Evolutionary conservation across 805 yeast genomes (phyloP), one percentile per base, ranked within the genome.

Genomic region (Metschnikowia proteae): DNA sequence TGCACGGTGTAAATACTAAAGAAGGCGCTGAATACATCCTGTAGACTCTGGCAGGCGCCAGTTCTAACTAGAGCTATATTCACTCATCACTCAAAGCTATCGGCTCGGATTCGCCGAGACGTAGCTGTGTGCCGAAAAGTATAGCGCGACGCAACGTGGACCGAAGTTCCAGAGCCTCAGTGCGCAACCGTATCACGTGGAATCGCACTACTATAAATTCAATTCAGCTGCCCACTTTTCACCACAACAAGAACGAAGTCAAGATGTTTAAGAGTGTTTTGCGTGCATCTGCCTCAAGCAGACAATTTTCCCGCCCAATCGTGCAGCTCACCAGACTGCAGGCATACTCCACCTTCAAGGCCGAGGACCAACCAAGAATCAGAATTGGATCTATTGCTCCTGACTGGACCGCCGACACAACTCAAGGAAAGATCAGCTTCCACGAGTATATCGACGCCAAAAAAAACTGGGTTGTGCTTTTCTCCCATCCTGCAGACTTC

Each of bases 401-500:
- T 58, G 80, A 84, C 65, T 84, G 84, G 70, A 66, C 73, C 51
- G 77, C 82, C 47, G 82, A 80, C 45, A 76, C 88, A 43, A 81
- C 88, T 30, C 70, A 73, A 55, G 89, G 89, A 46, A 73, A 76
- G 52, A 73, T 84, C 52, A 76, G 78, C 53, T 83, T 84, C 72
- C 84, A 83, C 66, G 78, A 80, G 51, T 84, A 68, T 67, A 73
- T 79, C 49, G 86, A 83, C 32, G 73, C 75, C 60, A 67, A 74
- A 49, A 56, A 56, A 47, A 45, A 53, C 29, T 84, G 90, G 89
- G 76, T 74, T 40, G 80, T 84, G 36, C 74, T 84, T 53, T 84
- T 84, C 70, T 81, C 86, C 30, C 89, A 84, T 63, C 90, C 90
- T 48, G 88, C 83, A 55, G 89, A 84, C 64, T 84, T 81, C 73